phyloP scores from a whole-genome alignment of 2,329 filamentous ascomycete species.

The Lecanosticta acicola region DNA sequence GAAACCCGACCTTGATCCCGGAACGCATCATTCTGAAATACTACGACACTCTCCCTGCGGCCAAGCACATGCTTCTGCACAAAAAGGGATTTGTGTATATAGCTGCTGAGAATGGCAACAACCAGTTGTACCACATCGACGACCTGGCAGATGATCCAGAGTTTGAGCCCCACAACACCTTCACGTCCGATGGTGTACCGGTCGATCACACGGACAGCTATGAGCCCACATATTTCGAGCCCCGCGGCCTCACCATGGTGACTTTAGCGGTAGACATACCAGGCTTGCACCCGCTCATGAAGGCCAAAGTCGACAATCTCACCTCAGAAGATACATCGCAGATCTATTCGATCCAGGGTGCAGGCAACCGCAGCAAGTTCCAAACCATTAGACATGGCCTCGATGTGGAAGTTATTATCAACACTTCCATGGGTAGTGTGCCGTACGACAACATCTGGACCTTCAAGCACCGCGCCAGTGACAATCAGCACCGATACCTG shows the following conservation, averaged over 20 bases:
- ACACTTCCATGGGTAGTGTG: constrained; percentile 26
- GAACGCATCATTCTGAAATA: constrained; percentile 87
- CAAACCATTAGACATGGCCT: constrained; percentile 87
- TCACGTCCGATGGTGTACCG: constrained; percentile 52
- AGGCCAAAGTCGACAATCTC: constrained; percentile 86
- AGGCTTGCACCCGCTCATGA: constrained; percentile 84
- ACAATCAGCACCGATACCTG: constrained; percentile 90
- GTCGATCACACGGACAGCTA: constrained; percentile 67
- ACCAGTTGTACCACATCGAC: constrained; percentile 94
- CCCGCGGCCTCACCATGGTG: constrained; percentile 67
- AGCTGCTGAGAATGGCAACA: constrained; percentile 86
- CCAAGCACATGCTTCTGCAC: constrained; percentile 80
- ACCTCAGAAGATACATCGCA: constrained; percentile 91
- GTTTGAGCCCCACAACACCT: constrained; percentile 57
- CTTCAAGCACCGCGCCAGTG: constrained; percentile 72
- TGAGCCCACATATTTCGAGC: constrained; percentile 77
- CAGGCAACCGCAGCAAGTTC: constrained; percentile 82
- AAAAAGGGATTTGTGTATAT: constrained; percentile 95
- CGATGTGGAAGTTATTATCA: constrained; percentile 67
- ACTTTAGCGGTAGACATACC: constrained; percentile 47
- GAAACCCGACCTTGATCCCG: constrained; percentile 74
- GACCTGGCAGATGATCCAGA: constrained; percentile 94
- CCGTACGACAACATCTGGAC: constrained; percentile 67
- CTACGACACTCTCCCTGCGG: constrained; percentile 90
- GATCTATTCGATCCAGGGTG: constrained; percentile 88